Evolutionary conservation across 2,329 filamentous ascomycete genomes (phyloP), one percentile per base, ranked within the genome.

Genomic region (Ascochyta clinopodiicola): DNA sequence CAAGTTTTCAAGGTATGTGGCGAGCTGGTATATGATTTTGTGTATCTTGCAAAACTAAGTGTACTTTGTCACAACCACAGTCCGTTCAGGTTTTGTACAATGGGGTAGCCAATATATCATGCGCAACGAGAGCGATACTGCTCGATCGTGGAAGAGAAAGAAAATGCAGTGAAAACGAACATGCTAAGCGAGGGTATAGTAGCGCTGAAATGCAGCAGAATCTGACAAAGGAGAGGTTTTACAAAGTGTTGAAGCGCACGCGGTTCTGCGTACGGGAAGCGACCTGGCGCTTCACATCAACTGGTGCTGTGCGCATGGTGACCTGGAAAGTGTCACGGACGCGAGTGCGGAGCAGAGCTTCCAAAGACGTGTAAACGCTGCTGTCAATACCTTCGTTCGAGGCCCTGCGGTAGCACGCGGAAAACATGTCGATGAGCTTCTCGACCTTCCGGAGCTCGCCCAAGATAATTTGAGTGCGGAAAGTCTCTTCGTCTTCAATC

Each of bases 391-490:
- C 65, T 2, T 59, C 67, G 19, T 68, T 66, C n/a, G 55, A 55
- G 15, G 39, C 31, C 49, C 66, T 73, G 61, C 67, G 70, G 60
- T 73, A 75, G 31, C 71, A 67, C 49, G 73, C 70, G 2, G 69
- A 68, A 57, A 75, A 75, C 60, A 67, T 70, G 56, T 75, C 70
- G 39, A 75, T 73, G 49, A 75, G 67, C 63, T 75, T 74, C 58
- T 75, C 73, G 1, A 75, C 67, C 39, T 68, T 73, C 50, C 68
- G 64, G 10, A 75, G 64, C 59, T 75, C 72, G 21, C 60, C 61
- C 8, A 75, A 64, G 6, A 75, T 63, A 5, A 71, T 63, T 39
- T 73, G 71, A 0, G 70, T 73, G 5, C 70, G 63, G 48, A 71
- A 65, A 1, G 67, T 67, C 29, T 70, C 61, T 34, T 74, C 72